Evolutionary conservation across 163 green algal species (phyloP), one percentile per base, ranked within the genome.

Genomic region (Botryococcus braunii): DNA sequence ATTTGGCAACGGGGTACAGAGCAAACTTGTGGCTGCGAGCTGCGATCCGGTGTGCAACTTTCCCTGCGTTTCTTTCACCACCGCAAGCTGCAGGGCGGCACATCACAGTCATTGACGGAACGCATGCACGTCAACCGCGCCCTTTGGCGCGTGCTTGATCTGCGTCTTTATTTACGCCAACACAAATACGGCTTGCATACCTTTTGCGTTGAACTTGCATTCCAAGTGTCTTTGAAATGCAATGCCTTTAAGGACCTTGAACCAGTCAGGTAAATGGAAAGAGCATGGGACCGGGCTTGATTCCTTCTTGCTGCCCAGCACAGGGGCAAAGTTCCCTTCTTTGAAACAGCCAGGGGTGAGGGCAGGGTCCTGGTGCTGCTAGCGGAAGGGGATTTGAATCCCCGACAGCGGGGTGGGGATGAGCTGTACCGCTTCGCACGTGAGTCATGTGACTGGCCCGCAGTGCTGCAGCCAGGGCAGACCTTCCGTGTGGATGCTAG

Each of bases 11-110:
- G 11, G 80, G 75, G 5, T 89, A 89, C 77, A 62, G 79, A 3
- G 89, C 86, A 3, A 88, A 87, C 66, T 61, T 96, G 13, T 91
- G 86, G 83, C 73, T 94, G 48, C 77, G 89, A 0, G 78, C 69
- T 31, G 89, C 84, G 7, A 88, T 93, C 50, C 81, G 90, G 64
- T 74, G 31, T 55, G 60, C 29, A 32, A 38, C 36, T 34, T 37
- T 8, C 34, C 7, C 36, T 13, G 13, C 43, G 21, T 7, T 7
- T 7, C 5, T 64, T 46, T 64, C 11, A 47, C 8, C 17, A 5
- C 25, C 8, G 5, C 8, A 64, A 64, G 29, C 5, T 64, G 29
- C 31, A 9, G 7, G 17, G 11, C 21, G 21, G 29, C 25, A 3
- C 34, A 63, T 47, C 17, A 4, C 9, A 29, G 25, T 27, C 43